These are phyloP conservation scores for Zygoascus meyerae DNA, from an alignment of 1,139 yeast genomes.

Conservation along the genomic window DNA sequence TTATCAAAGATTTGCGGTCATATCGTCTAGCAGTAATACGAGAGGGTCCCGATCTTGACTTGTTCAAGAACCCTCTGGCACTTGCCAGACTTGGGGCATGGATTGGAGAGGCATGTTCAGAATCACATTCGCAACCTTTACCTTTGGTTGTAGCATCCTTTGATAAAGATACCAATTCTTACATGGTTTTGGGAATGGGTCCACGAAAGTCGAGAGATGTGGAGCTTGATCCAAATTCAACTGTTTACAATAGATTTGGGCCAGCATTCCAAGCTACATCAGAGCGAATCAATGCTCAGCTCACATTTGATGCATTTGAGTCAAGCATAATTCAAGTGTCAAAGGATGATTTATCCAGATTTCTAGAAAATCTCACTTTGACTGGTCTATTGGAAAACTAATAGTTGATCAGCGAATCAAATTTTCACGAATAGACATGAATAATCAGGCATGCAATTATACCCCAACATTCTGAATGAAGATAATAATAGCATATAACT, in stretches of 20 bases:
- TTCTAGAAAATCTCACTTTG: conserved; percentile 67
- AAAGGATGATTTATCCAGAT: conserved; percentile 81
- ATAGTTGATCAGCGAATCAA: no score
- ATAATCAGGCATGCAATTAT: no score
- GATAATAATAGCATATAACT: no score
- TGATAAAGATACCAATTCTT: conserved; percentile 69
- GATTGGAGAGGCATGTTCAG: conserved; percentile 87
- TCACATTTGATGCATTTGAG: conserved; percentile 89
- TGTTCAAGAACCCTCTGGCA: conserved; percentile 82
- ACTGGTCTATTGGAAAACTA: conserved; percentile 15
- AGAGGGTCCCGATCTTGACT: conserved; percentile 77
- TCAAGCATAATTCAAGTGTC: conserved; percentile 87
- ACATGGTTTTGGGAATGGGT: conserved; percentile 84
- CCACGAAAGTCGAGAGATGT: conserved; percentile 62
- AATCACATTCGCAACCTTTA: conserved; percentile 58
- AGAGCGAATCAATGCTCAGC: conserved; percentile 74
- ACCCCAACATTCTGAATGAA: no score
- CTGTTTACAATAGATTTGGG: conserved; percentile 67
- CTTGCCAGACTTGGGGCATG: conserved; percentile 80
- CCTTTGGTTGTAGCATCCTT: conserved; percentile 88
- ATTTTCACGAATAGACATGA: no score
- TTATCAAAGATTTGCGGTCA: conserved; percentile 70
- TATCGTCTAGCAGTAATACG: conserved; percentile 83
- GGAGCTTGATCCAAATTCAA: conserved; percentile 25
- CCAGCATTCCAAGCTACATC: conserved; percentile 88